Percentiles rank a stretch among this genome's conserved stretches.
Evolutionary conservation across 148 eudicot species (phyloP).

Genomic region (Chenopodium suecicum): DNA sequence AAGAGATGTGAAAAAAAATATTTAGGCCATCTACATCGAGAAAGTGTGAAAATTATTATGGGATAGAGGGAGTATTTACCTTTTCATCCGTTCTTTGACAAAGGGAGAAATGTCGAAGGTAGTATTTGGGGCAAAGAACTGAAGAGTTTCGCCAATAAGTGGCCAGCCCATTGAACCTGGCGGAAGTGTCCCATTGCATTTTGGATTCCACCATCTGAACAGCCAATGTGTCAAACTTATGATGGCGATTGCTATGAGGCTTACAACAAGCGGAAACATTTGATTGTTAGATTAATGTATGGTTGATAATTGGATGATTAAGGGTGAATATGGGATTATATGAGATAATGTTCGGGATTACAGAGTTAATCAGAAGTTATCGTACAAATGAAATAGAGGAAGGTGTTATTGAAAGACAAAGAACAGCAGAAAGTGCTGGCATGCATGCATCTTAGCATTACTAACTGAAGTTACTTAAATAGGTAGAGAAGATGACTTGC

Average conservation of each 20-base stretch:
- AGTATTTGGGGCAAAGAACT: conserved; percentile 57
- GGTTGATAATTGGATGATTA: not conserved
- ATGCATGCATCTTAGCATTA: conserved; percentile 49
- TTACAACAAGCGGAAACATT: conserved; percentile 43
- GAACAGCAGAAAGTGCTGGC: conserved; percentile 48
- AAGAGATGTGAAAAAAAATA: not conserved
- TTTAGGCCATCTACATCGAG: not conserved
- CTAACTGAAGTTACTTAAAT: conserved; percentile 50
- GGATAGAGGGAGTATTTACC: conserved; percentile 33
- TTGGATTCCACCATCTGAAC: conserved; percentile 75
- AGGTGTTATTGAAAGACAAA: conserved; percentile 27
- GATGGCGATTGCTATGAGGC: conserved; percentile 38
- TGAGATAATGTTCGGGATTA: not conserved
- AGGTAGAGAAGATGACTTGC: conserved; percentile 42
- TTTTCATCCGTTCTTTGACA: conserved; percentile 62
- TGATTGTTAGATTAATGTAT: not conserved
- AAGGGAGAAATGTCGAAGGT: conserved; percentile 61
- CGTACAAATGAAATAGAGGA: conserved; percentile 22
- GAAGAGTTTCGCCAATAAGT: conserved; percentile 69
- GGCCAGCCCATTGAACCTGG: conserved; percentile 93
- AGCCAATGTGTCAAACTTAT: conserved; percentile 52
- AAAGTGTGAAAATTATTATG: no score
- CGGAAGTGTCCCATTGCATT: conserved; percentile 71
- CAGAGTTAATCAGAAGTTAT: not conserved
- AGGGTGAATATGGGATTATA: not conserved